phyloP scores from a whole-genome alignment of 2,329 filamentous ascomycete genomes.

The Colletotrichum destructivum region DNA sequence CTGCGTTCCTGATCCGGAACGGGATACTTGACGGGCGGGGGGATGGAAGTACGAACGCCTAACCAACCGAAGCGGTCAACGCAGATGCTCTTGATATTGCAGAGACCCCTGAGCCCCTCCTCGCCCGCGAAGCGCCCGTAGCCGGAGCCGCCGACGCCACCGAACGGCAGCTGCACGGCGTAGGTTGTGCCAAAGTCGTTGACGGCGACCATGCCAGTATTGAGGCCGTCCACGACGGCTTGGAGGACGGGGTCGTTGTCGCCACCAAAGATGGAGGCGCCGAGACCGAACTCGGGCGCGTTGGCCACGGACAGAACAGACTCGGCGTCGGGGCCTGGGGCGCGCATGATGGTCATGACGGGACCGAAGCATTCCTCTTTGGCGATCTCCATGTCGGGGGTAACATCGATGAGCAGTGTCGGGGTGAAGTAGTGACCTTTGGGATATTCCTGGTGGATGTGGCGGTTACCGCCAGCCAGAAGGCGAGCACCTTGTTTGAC shows the following conservation, averaged over 20 bases:
- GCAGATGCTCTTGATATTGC: constrained; percentile 90
- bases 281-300: constrained; percentile 86
- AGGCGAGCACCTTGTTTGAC: constrained; percentile 85
- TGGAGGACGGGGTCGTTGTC: constrained; percentile 72
- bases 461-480: constrained; percentile 82
- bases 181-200: constrained; percentile 98
- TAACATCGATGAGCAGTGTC: constrained; percentile 93
- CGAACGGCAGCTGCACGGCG: constrained; percentile 94
- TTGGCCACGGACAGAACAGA: constrained; percentile 87
- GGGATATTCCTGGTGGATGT: constrained; percentile 80
- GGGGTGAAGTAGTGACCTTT: constrained; percentile 93
- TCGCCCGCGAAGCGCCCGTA: constrained; percentile 95
- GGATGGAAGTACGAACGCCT: constrained; percentile 82
- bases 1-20: constrained; percentile 74
- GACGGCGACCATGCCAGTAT: constrained; percentile 91
- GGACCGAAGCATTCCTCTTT: constrained; percentile 95
- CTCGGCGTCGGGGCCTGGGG: constrained; percentile 69
- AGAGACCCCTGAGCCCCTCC: constrained; percentile 87
- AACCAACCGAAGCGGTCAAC: constrained; percentile 77
- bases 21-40: constrained; percentile 85
- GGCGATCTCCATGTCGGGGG: constrained; percentile 86
- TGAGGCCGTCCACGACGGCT: constrained; percentile 76
- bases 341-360: constrained; percentile 87
- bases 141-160: constrained; percentile 88
- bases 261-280: constrained; percentile 88